Evolutionary conservation across 2,329 filamentous ascomycete genomes (phyloP).

Genomic region (Cordyceps militaris): DNA sequence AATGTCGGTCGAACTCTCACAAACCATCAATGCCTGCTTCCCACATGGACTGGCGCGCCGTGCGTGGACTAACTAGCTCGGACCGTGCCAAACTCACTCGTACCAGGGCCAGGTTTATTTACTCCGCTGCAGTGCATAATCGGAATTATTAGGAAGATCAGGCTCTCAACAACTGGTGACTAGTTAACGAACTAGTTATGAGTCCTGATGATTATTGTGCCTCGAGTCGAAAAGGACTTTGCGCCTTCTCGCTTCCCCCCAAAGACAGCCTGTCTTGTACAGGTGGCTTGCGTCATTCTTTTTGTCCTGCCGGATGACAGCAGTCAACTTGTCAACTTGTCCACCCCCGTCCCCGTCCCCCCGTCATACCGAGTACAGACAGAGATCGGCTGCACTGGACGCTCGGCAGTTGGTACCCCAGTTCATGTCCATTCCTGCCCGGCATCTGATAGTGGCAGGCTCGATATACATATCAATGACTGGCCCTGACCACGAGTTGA

Average conservation of each 20-base stretch:
- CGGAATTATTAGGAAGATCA: slow-evolving; percentile 9
- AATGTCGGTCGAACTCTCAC: background rate
- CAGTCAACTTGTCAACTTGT: too few relatives aligned
- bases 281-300: too few relatives aligned
- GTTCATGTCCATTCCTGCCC: background rate
- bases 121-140: slow-evolving; percentile 10
- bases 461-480: background rate
- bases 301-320: too few relatives aligned
- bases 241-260: too few relatives aligned
- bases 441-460: slow-evolving; percentile 1
- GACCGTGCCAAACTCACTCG: background rate
- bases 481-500: background rate
- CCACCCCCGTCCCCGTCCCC: background rate
- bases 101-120: background rate
- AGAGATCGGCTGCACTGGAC: too few relatives aligned
- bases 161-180: too few relatives aligned
- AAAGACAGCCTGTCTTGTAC: too few relatives aligned
- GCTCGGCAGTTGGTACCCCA: background rate
- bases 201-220: too few relatives aligned
- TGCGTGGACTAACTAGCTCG: background rate
- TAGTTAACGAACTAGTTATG: too few relatives aligned
- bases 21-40: background rate
- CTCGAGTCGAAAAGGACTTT: too few relatives aligned
- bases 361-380: background rate
- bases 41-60: background rate